Evolutionary conservation across 805 yeast species (phyloP), one percentile per base, ranked within the genome.

Genomic region (Kluyveromyces dobzhanskii): DNA sequence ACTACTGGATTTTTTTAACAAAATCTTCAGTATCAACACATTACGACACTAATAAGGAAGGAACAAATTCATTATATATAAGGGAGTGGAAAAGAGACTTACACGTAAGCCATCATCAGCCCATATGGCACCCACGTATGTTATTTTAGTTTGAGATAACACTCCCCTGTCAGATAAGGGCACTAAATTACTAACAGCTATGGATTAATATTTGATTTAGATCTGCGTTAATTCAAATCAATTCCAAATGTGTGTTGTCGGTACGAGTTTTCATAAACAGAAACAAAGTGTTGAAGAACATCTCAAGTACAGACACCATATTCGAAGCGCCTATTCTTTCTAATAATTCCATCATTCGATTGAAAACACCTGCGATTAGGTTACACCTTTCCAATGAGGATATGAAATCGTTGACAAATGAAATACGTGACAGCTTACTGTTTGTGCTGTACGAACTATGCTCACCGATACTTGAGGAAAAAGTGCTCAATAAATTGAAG

Each of bases 311-410:
- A 14, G 38, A 47, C 5, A 42, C 58, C 1, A 37, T 54, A 4
- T 55, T 59, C 32, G 59, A 59, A 23, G 56, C 63, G 4, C 64
- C 64, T 1, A 38, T 59, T 10, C 41, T 58, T n/a, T 54, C 64
- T 1, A 59, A 53, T 32, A 59, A 58, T 43, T 58, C 64, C 3
- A 56, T 59, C 2, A 47, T 59, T 1, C 45, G 57, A 16, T 44
- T 59, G 36, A 57, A 53, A 39, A 56, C 63, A 3, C 57, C 61
- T 1, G 38, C 40, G 2, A 49, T 53, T 1, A 49, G 50, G 19
- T 48, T 59, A 16, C 55, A 50, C 34, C 45, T 59, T 3, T 58
- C 63, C 3, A 52, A 55, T 33, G 41, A 44, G n/a, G 64, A 59
- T 38, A 49, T 57, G 53, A 36, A 41, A 4, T 45, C 32, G 19